Evolutionary conservation across 2,329 filamentous ascomycete genomes (phyloP).

Genomic region (Ophiostoma sp.): DNA sequence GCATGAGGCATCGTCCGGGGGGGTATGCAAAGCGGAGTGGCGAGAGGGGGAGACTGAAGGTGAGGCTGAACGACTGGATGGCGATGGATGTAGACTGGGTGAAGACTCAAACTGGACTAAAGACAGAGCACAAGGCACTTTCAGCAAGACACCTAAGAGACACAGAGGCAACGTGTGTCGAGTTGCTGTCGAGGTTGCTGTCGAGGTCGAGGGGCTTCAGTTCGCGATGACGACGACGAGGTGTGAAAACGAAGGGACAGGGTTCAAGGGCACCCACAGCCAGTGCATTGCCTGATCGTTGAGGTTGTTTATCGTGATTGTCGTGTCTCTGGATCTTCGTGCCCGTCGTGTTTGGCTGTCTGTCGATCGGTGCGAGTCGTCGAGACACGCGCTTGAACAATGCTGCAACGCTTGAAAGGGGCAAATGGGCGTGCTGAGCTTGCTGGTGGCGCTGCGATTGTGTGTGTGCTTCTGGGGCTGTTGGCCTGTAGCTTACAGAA

Average conservation of each 20-base stretch:
- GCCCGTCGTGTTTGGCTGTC: background rate
- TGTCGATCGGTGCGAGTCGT: conserved; percentile 2
- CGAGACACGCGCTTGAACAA: background rate
- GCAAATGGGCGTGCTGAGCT: background rate
- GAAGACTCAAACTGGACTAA: background rate
- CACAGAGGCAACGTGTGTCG: background rate
- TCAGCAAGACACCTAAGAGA: background rate
- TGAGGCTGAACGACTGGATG: background rate
- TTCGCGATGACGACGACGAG: background rate
- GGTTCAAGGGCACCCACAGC: conserved; percentile 20
- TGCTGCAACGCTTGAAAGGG: background rate
- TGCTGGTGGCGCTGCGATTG: background rate
- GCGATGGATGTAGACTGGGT: background rate
- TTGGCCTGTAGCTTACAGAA: background rate
- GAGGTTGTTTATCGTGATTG: background rate
- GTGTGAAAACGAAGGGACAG: conserved; percentile 21
- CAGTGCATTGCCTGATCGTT: conserved; percentile 20
- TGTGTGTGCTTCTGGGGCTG: background rate
- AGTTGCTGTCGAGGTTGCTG: background rate
- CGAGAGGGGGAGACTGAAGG: background rate
- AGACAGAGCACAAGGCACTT: background rate
- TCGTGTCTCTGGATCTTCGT: background rate
- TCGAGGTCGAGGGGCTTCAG: background rate
- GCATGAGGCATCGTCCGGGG: conserved; percentile 26
- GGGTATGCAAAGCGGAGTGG: background rate